Percentiles rank a stretch among this genome's conserved stretches.
These are phyloP conservation scores for Physcomitrium patens DNA, from an alignment of 225 moss, liverwort and hornwort genomes.

Conservation along the genomic window DNA sequence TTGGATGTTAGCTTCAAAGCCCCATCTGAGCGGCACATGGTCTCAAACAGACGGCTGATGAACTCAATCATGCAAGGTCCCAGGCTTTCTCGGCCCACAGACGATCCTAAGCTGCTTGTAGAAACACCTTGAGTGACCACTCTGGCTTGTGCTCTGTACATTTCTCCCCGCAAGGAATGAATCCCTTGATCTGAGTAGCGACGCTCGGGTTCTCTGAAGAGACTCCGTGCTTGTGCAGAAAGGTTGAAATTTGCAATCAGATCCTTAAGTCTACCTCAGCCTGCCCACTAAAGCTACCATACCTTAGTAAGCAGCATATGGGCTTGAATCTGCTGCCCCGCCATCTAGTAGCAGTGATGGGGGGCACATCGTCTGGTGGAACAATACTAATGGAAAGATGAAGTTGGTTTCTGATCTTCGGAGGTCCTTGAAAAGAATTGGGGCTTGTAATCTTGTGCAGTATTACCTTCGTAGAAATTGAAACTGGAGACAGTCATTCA, in stretches of 20 bases:
- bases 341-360: not conserved
- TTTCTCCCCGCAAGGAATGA: slow-evolving; percentile 20
- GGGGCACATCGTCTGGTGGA: slow-evolving; percentile 27
- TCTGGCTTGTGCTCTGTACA: slow-evolving; percentile 27
- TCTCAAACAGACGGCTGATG: slow-evolving; percentile 39
- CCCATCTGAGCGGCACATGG: slow-evolving; percentile 40
- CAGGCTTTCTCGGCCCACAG: slow-evolving; percentile 28
- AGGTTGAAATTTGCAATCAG: not conserved
- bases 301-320: not conserved
- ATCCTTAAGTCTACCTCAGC: slow-evolving; percentile 4
- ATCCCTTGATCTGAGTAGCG: not conserved
- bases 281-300: not conserved
- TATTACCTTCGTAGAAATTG: not conserved
- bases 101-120: slow-evolving; percentile 46
- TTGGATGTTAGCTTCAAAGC: slow-evolving; percentile 50
- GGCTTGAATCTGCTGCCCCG: not conserved
- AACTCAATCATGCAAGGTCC: slow-evolving; percentile 46
- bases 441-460: too few species aligned
- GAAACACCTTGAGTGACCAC: slow-evolving; percentile 31
- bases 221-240: slow-evolving; percentile 5
- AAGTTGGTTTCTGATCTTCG: not conserved
- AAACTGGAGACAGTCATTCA: too few species aligned
- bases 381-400: slow-evolving; percentile 26
- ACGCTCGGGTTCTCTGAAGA: slow-evolving; percentile 9
- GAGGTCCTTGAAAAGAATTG: not conserved